phyloP scores from a whole-genome alignment of 257 asterid species.

The Nicotiana benthamiana region DNA sequence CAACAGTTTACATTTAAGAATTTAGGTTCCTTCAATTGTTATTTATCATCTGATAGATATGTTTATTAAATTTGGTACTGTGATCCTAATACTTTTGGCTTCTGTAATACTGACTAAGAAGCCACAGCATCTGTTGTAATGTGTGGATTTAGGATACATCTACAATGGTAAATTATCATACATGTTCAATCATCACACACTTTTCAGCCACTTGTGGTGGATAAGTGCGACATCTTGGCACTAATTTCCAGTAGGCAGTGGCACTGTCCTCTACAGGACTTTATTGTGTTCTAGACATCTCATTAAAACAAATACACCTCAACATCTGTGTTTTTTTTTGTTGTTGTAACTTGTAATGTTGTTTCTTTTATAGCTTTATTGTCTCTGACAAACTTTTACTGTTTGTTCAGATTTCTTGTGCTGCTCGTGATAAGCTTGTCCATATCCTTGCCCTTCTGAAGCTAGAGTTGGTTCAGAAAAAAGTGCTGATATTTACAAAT shows the following conservation, averaged over 20 bases:
- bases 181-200: background rate
- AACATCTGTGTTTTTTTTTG: background rate
- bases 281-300: background rate
- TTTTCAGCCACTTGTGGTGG: background rate
- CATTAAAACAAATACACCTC: background rate
- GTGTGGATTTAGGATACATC: background rate
- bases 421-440: constrained; percentile 72
- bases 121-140: background rate
- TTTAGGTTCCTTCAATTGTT: background rate
- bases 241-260: background rate
- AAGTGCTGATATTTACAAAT: constrained; percentile 82
- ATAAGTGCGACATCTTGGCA: background rate
- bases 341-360: background rate
- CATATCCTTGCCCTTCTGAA: constrained; percentile 78
- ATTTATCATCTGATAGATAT: background rate
- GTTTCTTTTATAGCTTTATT: background rate
- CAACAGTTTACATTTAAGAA: background rate
- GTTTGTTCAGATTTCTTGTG: constrained; percentile 62
- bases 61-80: background rate
- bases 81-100: background rate
- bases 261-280: background rate
- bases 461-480: constrained; percentile 78
- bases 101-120: background rate
- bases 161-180: background rate
- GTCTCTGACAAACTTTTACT: constrained; percentile 6